Base-by-base conservation (phyloP, 768 basidiomycete species). In the Lyophyllum shimeji region DNA sequence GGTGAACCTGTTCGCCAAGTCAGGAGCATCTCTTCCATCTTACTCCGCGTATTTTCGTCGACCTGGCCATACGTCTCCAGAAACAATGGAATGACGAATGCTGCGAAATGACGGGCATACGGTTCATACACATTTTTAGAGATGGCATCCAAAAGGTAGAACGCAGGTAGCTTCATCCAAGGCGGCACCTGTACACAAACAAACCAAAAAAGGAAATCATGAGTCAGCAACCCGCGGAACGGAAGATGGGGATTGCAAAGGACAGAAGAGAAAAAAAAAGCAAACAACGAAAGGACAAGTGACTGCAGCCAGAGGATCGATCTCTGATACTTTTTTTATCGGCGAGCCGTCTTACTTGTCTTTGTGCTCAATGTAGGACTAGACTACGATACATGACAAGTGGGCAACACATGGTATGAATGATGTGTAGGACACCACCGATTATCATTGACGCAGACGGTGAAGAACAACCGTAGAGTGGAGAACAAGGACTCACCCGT, bases 11-110 rank as follows among this genome's bases (percentile, higher is more conserved):
- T 89, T 39, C 95, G 82, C 97, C 97, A 99, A 6, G 97, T 96
- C 25, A 91, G 72, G 13, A 98, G 82, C 87, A 99, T 94, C 71
- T 99, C 97, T 68, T 96, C 93, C 92, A 99, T 95, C 72, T 98
- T 98, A 69, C 85, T 83, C 58, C 90, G 86, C 23, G 93, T 96
- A 40, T 72, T 73, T 49, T 85, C 84, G 67, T 97, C 95, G 61
- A 97, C 95, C 63, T 85, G 81, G 45, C 83, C 79, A 72, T 98
- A 98, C 25, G 95, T 87, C 60, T 91, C 85, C 61, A 97, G 77
- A 74, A 95, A 98, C 17, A 95, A 74, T 20, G 85, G 81, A 54
- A 89, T 87, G 58, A 95, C 89, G 67, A 94, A 83, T 9, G 85
- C 80, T 11, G 89, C 81, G 65, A 99, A 95, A 59, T 87, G 82